Percentiles rank a stretch among this genome's conserved stretches.
These are phyloP conservation scores for Abelmoschus esculentus DNA, from an alignment of 345 rosid species.

Conservation along the genomic window DNA sequence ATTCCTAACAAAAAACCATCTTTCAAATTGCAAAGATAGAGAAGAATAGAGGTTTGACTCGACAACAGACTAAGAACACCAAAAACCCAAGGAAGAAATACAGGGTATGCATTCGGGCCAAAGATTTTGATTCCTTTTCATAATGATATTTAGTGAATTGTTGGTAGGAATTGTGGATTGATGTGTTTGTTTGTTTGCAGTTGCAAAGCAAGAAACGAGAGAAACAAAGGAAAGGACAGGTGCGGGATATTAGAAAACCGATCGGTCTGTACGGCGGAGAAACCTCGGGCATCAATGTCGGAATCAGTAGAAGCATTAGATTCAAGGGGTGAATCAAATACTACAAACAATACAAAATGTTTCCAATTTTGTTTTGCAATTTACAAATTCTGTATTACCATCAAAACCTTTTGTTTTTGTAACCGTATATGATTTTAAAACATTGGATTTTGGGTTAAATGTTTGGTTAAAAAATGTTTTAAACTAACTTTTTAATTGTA, in stretches of 20 bases:
- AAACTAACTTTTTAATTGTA: too few relatives aligned
- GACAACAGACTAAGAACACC: constrained; percentile 41
- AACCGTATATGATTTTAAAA: neutral
- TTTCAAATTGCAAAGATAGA: constrained; percentile 35
- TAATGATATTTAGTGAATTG: neutral
- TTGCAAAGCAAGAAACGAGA: constrained; percentile 37
- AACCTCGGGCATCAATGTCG: constrained; percentile 50
- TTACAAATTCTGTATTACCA: too few relatives aligned
- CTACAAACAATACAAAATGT: neutral
- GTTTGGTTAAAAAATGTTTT: too few relatives aligned
- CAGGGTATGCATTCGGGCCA: constrained; percentile 32
- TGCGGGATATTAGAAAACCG: constrained; percentile 43
- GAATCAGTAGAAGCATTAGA: constrained; percentile 57
- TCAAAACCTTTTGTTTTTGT: neutral
- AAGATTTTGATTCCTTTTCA: neutral
- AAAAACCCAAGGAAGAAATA: constrained; percentile 88
- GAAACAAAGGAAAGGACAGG: constrained; percentile 49
- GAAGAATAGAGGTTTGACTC: constrained; percentile 67
- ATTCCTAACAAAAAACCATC: neutral
- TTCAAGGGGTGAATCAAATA: constrained; percentile 31
- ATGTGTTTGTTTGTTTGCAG: constrained; percentile 26
- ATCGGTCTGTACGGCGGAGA: constrained; percentile 64
- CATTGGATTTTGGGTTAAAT: neutral
- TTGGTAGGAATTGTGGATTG: neutral
- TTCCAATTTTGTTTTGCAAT: neutral